phyloP scores from a whole-genome alignment of 345 rosid genomes.

The Sisymbrium irio region DNA sequence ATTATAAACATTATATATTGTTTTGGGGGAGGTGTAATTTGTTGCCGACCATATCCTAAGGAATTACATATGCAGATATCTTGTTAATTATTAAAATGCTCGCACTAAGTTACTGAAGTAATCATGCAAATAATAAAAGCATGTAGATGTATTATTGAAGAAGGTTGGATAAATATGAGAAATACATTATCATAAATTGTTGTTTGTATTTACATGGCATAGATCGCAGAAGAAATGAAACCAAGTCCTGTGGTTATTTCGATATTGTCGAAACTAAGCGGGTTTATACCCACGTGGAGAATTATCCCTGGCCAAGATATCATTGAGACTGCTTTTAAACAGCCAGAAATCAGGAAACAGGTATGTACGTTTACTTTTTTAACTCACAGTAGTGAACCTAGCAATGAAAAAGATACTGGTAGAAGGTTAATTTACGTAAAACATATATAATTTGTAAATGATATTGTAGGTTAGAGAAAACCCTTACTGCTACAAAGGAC shows the following conservation, averaged over 20 bases:
- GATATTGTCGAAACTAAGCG: slow-evolving; percentile 41
- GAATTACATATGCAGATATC: neutral
- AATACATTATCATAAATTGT: neutral
- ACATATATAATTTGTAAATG: neutral
- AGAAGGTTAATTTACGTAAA: neutral
- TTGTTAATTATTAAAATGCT: neutral
- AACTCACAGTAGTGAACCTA: neutral
- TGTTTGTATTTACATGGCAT: neutral
- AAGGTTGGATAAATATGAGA: neutral
- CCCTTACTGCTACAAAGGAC: slow-evolving; percentile 72
- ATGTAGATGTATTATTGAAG: neutral
- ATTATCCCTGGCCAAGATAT: slow-evolving; percentile 57
- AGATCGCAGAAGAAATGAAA: slow-evolving; percentile 73
- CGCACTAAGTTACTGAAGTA: neutral
- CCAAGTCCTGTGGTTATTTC: slow-evolving; percentile 45
- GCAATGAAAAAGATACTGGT: neutral
- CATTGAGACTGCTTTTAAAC: slow-evolving; percentile 62
- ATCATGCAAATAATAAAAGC: neutral
- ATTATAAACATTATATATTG: neutral
- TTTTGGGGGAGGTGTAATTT: neutral
- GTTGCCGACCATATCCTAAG: neutral
- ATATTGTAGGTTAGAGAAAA: slow-evolving; percentile 59
- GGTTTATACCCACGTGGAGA: slow-evolving; percentile 65
- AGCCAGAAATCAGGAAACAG: slow-evolving; percentile 60
- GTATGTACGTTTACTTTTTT: slow-evolving; percentile 28